Evolutionary conservation across 2,329 filamentous ascomycete genomes (phyloP).

Genomic region (Microcyclospora pomicola): DNA sequence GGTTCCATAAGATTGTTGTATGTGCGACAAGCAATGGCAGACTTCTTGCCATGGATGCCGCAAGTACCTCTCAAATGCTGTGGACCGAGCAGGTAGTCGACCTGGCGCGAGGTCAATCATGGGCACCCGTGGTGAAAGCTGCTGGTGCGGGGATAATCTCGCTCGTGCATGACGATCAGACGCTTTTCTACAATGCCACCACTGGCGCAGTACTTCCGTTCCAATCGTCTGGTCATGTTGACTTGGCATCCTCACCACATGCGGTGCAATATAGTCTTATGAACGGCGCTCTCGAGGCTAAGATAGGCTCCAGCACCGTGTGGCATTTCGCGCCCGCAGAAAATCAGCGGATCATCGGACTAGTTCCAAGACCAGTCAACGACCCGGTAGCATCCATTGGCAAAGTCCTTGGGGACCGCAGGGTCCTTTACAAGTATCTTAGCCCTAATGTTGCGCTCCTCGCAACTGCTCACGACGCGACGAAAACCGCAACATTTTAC

Average conservation of each 20-base stretch:
- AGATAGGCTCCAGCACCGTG: conserved; percentile 9
- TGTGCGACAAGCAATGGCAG: conserved; percentile 68
- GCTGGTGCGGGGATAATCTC: conserved; percentile 27
- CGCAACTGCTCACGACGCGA: conserved; percentile 48
- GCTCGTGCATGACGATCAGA: conserved; percentile 5
- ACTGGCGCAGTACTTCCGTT: conserved; percentile 13
- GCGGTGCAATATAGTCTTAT: conserved; percentile 14
- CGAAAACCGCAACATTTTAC: conserved; percentile 54
- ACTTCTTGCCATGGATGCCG: conserved; percentile 66
- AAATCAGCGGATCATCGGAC: conserved; percentile 53
- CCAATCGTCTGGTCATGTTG: conserved; percentile 1
- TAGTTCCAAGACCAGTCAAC: conserved; percentile 56
- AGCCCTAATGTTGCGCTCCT: conserved; percentile 76
- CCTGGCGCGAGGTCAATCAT: conserved; percentile 40
- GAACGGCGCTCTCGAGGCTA: conserved; percentile 15
- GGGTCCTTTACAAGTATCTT: conserved; percentile 95
- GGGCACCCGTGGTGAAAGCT: conserved; percentile 28
- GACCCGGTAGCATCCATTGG: conserved; percentile 92
- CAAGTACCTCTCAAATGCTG: conserved; percentile 55
- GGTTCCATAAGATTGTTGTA: conserved; percentile 74
- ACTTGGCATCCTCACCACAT: neutral
- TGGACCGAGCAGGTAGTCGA: conserved; percentile 60
- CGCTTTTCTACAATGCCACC: conserved; percentile 29
- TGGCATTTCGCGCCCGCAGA: conserved; percentile 62
- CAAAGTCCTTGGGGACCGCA: conserved; percentile 77